Conservation (phyloP, 805 yeast species). For the Saccharomycopsis javanensis region DNA sequence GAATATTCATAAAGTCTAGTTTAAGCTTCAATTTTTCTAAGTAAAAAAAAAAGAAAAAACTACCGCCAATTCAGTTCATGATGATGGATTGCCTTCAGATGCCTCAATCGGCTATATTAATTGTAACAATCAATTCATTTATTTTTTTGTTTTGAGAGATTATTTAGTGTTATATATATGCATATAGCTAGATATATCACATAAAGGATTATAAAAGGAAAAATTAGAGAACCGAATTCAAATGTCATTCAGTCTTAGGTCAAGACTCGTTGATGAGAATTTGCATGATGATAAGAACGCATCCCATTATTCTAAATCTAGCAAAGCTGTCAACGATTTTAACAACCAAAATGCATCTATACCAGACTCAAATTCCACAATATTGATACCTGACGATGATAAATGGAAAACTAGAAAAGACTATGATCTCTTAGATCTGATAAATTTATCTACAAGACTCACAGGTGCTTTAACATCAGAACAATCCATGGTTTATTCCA, state of each 20-base stretch:
- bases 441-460: slow-evolving; percentile 31
- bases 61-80: too few relatives aligned
- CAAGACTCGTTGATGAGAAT: not conserved
- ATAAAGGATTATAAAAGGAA: not conserved
- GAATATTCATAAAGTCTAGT: too few relatives aligned
- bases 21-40: too few relatives aligned
- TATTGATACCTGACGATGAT: not conserved
- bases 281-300: not conserved
- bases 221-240: too few relatives aligned
- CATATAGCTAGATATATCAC: not conserved
- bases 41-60: too few relatives aligned
- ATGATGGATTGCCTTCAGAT: too few relatives aligned
- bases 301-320: not conserved
- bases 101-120: too few relatives aligned
- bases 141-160: too few relatives aligned
- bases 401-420: slow-evolving; percentile 3
- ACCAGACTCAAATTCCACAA: not conserved
- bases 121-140: too few relatives aligned
- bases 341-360: not conserved
- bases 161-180: not conserved
- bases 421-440: slow-evolving; percentile 2
- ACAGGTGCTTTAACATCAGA: slow-evolving; percentile 54
- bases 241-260: not conserved
- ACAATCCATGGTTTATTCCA: slow-evolving; percentile 67
- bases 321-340: not conserved